Percentiles rank a stretch among this genome's conserved stretches.
Conservation (phyloP, 2,329 filamentous ascomycete genomes). For the Ophiobolus disseminans region DNA sequence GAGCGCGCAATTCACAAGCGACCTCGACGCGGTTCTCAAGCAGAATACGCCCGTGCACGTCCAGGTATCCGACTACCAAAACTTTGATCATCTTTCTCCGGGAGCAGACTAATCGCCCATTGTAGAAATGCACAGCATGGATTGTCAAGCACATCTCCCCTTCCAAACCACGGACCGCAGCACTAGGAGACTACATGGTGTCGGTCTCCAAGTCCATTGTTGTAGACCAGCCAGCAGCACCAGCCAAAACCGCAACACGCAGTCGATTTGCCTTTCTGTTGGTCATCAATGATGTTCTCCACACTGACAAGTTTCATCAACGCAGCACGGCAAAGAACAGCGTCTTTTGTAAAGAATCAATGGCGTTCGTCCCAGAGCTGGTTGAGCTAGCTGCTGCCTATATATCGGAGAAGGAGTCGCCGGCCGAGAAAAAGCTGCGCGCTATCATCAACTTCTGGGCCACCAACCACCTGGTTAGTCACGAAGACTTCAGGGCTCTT, state of each 20-base stretch:
- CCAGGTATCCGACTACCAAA: slow-evolving; percentile 41
- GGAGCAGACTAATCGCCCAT: slow-evolving; percentile 44
- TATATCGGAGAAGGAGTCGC: slow-evolving; percentile 66
- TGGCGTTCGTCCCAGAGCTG: slow-evolving; percentile 67
- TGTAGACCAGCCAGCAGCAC: slow-evolving; percentile 19
- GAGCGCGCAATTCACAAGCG: slow-evolving; percentile 32
- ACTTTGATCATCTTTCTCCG: slow-evolving; percentile 20
- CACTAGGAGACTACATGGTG: slow-evolving; percentile 77
- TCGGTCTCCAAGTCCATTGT: slow-evolving; percentile 69
- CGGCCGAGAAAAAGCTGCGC: slow-evolving; percentile 65
- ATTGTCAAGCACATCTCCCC: slow-evolving; percentile 74
- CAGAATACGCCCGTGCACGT: slow-evolving; percentile 38
- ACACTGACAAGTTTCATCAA: slow-evolving; percentile 49
- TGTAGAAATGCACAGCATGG: slow-evolving; percentile 86
- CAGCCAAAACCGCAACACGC: slow-evolving; percentile 63
- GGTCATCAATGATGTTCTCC: slow-evolving; percentile 77
- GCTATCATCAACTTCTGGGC: slow-evolving; percentile 74
- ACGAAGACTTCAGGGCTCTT: slow-evolving; percentile 64
- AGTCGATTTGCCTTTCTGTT: slow-evolving; percentile 79
- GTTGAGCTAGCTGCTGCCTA: slow-evolving; percentile 63
- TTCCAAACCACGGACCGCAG: slow-evolving; percentile 69
- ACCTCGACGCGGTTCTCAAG: slow-evolving; percentile 36
- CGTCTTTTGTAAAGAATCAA: slow-evolving; percentile 48
- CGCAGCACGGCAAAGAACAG: slow-evolving; percentile 12
- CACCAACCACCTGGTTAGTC: slow-evolving; percentile 67